These are phyloP conservation scores for Paraurostyla sp. DNA, from an alignment of 73 alveolate species.

Conservation along the genomic window DNA sequence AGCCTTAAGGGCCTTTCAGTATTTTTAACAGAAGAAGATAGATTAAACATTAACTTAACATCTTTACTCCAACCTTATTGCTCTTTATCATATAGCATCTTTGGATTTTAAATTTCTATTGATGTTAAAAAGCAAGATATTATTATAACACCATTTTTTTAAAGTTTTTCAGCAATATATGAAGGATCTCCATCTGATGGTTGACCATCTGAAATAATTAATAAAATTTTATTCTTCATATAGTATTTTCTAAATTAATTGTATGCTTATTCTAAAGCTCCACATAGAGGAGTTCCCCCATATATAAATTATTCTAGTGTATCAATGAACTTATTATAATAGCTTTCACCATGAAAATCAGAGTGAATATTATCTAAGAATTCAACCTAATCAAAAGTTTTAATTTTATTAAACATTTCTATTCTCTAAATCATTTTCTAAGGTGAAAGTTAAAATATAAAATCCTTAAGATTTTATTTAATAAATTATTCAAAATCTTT, in stretches of 20 bases:
- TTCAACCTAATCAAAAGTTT: no score
- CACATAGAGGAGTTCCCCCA: not conserved
- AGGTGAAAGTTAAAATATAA: no score
- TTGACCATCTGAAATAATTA: not conserved
- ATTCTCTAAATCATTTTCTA: no score
- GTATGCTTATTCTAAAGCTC: not conserved
- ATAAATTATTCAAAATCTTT: no score
- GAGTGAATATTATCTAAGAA: no score
- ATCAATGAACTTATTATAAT: not conserved
- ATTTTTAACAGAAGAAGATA: not conserved
- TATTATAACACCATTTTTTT: not conserved
- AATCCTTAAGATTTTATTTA: no score
- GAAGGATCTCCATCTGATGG: slow-evolving; percentile 1
- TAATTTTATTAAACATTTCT: no score
- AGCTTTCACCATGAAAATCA: not conserved
- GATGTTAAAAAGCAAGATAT: not conserved
- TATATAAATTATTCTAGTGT: not conserved
- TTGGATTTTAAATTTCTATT: not conserved
- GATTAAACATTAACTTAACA: not conserved
- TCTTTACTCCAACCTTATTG: not conserved
- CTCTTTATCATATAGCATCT: not conserved
- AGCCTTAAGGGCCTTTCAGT: not conserved
- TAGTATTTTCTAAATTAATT: not conserved
- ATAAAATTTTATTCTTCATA: not conserved
- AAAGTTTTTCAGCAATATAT: not conserved